phyloP scores from a whole-genome alignment of 2,329 filamentous ascomycete genomes.

The Pseudopyrenochaeta lycopersici region DNA sequence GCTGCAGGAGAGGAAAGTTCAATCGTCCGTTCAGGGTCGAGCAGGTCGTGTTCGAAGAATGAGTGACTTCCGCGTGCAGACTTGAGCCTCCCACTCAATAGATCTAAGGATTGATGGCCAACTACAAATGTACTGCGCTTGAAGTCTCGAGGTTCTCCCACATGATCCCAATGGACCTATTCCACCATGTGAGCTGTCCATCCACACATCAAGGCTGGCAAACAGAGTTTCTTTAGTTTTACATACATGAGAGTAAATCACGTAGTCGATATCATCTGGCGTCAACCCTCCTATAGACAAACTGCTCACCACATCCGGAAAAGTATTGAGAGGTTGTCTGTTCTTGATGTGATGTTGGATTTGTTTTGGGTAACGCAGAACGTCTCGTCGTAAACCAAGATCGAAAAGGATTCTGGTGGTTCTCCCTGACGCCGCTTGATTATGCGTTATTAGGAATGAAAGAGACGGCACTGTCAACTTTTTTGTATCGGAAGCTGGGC shows the following conservation, averaged over 20 bases:
- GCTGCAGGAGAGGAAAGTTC: constrained; percentile 52
- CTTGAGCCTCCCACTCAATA: constrained; percentile 32
- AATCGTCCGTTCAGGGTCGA: constrained; percentile 53
- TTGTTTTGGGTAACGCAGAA: constrained; percentile 55
- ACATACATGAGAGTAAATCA: constrained; percentile 54
- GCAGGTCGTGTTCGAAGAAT: constrained; percentile 56
- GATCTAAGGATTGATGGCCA: constrained; percentile 39
- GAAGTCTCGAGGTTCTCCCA: constrained; percentile 53
- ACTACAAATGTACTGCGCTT: constrained; percentile 50
- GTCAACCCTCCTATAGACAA: constrained; percentile 48
- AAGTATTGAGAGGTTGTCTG: constrained; percentile 55
- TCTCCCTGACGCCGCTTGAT: constrained; percentile 44
- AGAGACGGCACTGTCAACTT: constrained; percentile 61
- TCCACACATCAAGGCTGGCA: not conserved
- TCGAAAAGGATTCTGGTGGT: constrained; percentile 61
- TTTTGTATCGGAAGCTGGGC: no score
- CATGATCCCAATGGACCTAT: constrained; percentile 54
- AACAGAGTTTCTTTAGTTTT: no score
- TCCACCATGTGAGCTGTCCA: not conserved
- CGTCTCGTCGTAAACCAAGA: constrained; percentile 60
- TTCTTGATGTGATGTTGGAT: constrained; percentile 58
- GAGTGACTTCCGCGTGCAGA: constrained; percentile 40
- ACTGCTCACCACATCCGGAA: constrained; percentile 51
- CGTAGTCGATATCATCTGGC: constrained; percentile 51
- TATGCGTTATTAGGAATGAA: constrained; percentile 63